Evolutionary conservation across 1,284 basidiomycete species (phyloP).

Genomic region (Ceratobasidium sp.): DNA sequence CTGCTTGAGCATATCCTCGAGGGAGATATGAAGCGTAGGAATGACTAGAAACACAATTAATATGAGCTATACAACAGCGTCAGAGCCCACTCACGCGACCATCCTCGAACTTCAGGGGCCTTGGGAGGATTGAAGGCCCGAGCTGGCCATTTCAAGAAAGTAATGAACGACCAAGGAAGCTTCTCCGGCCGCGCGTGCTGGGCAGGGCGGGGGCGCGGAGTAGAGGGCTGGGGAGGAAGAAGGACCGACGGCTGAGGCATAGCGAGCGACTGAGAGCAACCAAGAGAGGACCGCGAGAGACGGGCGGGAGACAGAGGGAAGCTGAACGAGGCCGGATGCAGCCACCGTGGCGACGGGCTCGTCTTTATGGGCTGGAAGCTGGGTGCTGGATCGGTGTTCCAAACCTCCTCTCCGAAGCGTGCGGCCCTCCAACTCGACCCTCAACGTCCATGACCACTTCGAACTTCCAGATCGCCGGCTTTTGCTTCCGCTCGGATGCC

Average conservation of each 20-base stretch:
- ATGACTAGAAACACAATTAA: conserved; percentile 9
- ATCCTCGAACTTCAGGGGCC: conserved; percentile 19
- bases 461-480: not conserved
- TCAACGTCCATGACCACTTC: not conserved
- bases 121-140: conserved; percentile 38
- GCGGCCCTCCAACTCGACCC: not conserved
- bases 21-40: conserved; percentile 14
- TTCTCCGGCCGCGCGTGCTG: conserved; percentile 20
- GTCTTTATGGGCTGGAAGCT: not conserved
- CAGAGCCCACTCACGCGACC: conserved; percentile 16
- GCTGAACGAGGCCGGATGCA: not conserved
- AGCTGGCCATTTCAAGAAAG: conserved; percentile 30
- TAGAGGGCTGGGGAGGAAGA: conserved; percentile 16
- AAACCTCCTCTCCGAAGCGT: not conserved
- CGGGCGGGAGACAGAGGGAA: not conserved
- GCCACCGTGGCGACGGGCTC: not conserved
- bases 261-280: conserved; percentile 27
- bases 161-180: conserved; percentile 34
- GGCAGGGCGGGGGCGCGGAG: conserved; percentile 7
- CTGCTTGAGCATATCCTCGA: conserved; percentile 35
- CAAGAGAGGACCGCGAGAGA: conserved; percentile 2
- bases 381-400: not conserved
- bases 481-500: not conserved
- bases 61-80: not conserved
- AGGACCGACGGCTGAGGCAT: conserved; percentile 19